Conservation (phyloP, 805 yeast genomes). For the Dipodascus geniculatus region DNA sequence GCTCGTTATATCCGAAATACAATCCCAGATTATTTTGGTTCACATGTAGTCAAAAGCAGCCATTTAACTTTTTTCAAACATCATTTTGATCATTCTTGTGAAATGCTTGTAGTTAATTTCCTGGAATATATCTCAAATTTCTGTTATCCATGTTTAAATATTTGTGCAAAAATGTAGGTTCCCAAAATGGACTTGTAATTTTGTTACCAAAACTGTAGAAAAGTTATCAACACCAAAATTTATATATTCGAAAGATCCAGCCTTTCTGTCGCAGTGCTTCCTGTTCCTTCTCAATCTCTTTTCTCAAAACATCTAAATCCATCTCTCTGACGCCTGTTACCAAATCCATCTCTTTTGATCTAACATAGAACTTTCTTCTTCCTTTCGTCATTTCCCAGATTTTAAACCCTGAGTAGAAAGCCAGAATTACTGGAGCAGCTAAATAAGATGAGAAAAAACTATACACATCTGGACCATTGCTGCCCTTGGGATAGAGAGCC, state of each 20-base stretch:
- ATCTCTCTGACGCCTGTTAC: constrained; percentile 51
- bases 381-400: constrained; percentile 22
- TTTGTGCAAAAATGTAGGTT: background rate
- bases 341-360: constrained; percentile 41
- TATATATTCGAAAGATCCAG: constrained; percentile 32
- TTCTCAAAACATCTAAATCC: constrained; percentile 40
- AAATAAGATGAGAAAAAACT: constrained; percentile 42
- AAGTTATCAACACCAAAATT: constrained; percentile 28
- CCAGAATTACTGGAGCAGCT: constrained; percentile 32
- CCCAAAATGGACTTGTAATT: background rate
- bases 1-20: too few relatives aligned
- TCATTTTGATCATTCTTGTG: too few relatives aligned
- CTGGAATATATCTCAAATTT: too few relatives aligned
- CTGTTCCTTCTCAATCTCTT: constrained; percentile 44
- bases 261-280: constrained; percentile 33
- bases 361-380: constrained; percentile 31
- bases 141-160: too few relatives aligned
- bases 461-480: constrained; percentile 32
- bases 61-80: too few relatives aligned
- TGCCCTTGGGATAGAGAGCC: constrained; percentile 40
- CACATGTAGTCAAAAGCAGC: too few relatives aligned
- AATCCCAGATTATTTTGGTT: too few relatives aligned
- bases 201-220: too few relatives aligned
- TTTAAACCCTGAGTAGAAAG: constrained; percentile 40
- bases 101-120: too few relatives aligned